phyloP scores from a whole-genome alignment of 2,329 filamentous ascomycete species.

The Neofusicoccum cordaticola region DNA sequence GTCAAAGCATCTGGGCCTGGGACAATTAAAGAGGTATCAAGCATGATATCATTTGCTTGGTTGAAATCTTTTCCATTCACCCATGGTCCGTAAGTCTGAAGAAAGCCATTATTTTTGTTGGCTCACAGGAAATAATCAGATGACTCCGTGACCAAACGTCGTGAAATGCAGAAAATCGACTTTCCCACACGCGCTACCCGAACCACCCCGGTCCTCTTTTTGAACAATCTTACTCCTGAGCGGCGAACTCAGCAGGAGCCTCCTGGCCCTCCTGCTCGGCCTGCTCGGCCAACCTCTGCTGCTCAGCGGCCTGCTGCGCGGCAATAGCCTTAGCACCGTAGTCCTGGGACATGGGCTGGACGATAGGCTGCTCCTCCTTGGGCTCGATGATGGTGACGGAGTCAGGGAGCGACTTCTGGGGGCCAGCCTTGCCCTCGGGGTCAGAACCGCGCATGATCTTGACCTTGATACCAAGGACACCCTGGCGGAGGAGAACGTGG shows the following conservation, averaged over 20 bases:
- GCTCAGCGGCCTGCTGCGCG: conserved; percentile 64
- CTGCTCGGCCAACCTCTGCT: conserved; percentile 59
- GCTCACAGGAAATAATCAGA: conserved; percentile 16
- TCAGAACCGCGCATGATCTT: conserved; percentile 99
- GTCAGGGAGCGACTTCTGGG: conserved; percentile 95
- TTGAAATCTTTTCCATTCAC: conserved; percentile 17
- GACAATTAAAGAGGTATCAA: not conserved
- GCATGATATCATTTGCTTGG: conserved; percentile 3
- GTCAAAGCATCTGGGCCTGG: not conserved
- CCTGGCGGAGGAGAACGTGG: conserved; percentile 99
- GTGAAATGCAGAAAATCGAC: conserved; percentile 18
- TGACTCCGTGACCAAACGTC: conserved; percentile 19
- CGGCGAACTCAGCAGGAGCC: conserved; percentile 14
- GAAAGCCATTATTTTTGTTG: conserved; percentile 16
- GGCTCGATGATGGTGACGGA: conserved; percentile 99
- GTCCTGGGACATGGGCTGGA: conserved; percentile 96
- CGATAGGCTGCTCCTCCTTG: conserved; percentile 96
- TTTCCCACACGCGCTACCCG: conserved; percentile 1
- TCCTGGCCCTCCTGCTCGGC: conserved; percentile 49
- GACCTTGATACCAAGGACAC: conserved; percentile 99
- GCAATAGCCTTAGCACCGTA: conserved; percentile 89
- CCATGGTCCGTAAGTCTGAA: conserved; percentile 17
- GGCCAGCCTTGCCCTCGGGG: conserved; percentile 97
- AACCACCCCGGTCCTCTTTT: conserved; percentile 14
- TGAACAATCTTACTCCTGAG: conserved; percentile 16